A percentile compares a stretch with the other conserved stretches of the same genome.
phyloP scores from a whole-genome alignment of 2,329 filamentous ascomycete species.

The Sarocladiaceae sp. region DNA sequence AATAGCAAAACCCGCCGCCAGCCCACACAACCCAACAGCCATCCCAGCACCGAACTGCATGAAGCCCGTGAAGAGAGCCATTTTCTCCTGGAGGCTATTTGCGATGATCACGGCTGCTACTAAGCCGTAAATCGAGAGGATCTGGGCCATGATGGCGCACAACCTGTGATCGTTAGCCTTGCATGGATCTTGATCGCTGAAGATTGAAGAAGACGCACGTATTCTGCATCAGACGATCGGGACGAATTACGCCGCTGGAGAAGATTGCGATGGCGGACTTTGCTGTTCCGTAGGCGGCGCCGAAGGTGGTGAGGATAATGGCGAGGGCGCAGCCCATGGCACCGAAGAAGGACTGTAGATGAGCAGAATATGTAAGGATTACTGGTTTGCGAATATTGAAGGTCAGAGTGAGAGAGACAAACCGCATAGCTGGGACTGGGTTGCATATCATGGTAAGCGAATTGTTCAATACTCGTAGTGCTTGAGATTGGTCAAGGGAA shows the following conservation, averaged over 20 bases:
- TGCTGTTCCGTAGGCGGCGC: constrained; percentile 40
- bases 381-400: not conserved
- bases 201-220: constrained; percentile 29
- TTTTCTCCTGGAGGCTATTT: constrained; percentile 33
- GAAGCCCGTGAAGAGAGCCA: constrained; percentile 38
- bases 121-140: constrained; percentile 43
- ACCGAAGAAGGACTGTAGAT: constrained; percentile 34
- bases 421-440: constrained; percentile 41
- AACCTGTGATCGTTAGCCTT: constrained; percentile 18
- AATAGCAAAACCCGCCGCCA: constrained; percentile 42
- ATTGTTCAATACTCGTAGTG: not conserved
- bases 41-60: constrained; percentile 40
- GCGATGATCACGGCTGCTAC: constrained; percentile 41
- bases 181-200: not conserved
- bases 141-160: constrained; percentile 43
- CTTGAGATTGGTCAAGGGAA: constrained; percentile 7
- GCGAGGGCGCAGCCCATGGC: constrained; percentile 37
- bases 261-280: constrained; percentile 40
- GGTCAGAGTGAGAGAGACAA: constrained; percentile 15
- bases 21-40: constrained; percentile 38
- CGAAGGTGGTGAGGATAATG: constrained; percentile 50
- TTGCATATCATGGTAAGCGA: not conserved
- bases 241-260: constrained; percentile 37
- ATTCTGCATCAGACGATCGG: constrained; percentile 40
- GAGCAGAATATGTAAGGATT: not conserved